Conservation (phyloP, 441 rosid species). For the Aleurites moluccanus region DNA sequence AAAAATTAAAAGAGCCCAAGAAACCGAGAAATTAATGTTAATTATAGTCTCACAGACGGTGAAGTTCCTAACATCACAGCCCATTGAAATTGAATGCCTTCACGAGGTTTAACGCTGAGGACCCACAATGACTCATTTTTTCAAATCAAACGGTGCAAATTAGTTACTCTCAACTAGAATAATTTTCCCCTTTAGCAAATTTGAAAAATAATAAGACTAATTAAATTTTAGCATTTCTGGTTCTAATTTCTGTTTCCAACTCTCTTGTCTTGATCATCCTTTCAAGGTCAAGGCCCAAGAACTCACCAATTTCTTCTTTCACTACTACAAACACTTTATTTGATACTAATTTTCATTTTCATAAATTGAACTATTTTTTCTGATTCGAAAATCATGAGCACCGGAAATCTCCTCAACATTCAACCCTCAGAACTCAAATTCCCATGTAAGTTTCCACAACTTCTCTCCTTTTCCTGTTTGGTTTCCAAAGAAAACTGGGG, state of each 20-base stretch:
- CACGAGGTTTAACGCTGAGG: not conserved
- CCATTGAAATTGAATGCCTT: not conserved
- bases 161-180: not conserved
- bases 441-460: constrained; percentile 49
- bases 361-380: not conserved
- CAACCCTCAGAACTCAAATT: constrained; percentile 73
- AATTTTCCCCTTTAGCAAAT: not conserved
- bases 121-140: not conserved
- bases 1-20: not conserved
- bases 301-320: not conserved
- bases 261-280: too few relatives aligned
- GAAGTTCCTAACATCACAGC: not conserved
- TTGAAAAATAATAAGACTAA: not conserved
- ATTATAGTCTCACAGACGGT: not conserved
- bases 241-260: not conserved
- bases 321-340: constrained; percentile 5
- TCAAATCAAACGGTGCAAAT: not conserved
- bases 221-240: not conserved
- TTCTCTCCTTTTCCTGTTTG: constrained; percentile 15
- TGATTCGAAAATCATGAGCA: constrained; percentile 39
- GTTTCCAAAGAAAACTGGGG: constrained; percentile 15
- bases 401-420: constrained; percentile 63
- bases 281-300: too few relatives aligned
- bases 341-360: not conserved
- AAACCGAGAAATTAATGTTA: not conserved